Conservation (phyloP, 1,139 yeast genomes). For the Lipomyces yarrowii region DNA sequence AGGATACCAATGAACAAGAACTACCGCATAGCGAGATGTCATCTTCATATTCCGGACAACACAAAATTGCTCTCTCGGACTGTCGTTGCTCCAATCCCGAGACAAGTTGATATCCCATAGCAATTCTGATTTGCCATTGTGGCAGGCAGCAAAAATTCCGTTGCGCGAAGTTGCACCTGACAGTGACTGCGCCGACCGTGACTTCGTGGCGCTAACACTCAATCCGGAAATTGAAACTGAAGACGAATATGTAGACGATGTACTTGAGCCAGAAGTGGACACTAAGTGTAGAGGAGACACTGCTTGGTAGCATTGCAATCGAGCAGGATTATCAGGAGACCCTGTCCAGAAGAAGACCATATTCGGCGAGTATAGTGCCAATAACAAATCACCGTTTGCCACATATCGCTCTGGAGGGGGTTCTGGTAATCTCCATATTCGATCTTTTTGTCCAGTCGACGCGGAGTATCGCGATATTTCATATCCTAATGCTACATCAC, state of each 20-base stretch:
- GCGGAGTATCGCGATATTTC: conserved; percentile 5
- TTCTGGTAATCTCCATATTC: conserved; percentile 13
- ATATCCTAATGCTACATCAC: conserved; percentile 10
- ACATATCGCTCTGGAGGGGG: conserved; percentile 18
- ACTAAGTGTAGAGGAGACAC: not conserved
- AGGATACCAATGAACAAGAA: conserved; percentile 24
- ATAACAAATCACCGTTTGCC: conserved; percentile 13
- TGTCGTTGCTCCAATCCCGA: conserved; percentile 9
- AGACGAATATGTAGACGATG: not conserved
- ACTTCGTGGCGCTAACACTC: not conserved
- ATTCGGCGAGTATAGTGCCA: conserved; percentile 21
- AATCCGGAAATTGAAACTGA: not conserved
- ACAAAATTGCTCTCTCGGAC: conserved; percentile 19
- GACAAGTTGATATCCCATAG: conserved; percentile 20
- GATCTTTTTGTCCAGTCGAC: conserved; percentile 8
- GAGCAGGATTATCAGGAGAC: conserved; percentile 20
- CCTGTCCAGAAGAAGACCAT: conserved; percentile 26
- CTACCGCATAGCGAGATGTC: conserved; percentile 16
- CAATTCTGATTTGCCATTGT: conserved; percentile 8
- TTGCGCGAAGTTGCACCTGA: not conserved
- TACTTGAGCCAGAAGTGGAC: not conserved
- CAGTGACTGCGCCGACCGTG: not conserved
- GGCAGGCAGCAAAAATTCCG: not conserved
- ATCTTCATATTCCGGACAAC: conserved; percentile 18
- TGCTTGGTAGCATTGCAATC: conserved; percentile 12